phyloP scores from a whole-genome alignment of 371 early-diverging fungal genomes.

The Mucor piriformis region DNA sequence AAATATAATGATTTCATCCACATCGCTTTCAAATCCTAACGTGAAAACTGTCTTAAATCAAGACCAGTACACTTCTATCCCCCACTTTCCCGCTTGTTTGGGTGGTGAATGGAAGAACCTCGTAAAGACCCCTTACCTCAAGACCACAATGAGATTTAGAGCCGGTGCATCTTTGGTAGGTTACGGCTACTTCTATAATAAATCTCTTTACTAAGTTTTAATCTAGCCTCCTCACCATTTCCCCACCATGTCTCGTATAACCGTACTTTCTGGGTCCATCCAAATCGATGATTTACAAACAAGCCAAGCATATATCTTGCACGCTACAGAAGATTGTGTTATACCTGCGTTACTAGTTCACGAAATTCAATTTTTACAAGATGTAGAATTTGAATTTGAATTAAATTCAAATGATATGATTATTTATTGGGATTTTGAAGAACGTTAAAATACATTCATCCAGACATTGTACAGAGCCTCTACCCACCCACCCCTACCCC shows the following conservation, averaged over 20 bases:
- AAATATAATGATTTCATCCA: constrained; percentile 19
- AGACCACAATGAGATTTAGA: constrained; percentile 35
- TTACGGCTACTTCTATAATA: not conserved
- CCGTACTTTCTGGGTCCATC: constrained; percentile 31
- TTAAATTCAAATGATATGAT: constrained; percentile 31
- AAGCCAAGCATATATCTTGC: constrained; percentile 30
- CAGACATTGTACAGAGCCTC: not conserved
- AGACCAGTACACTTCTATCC: constrained; percentile 30
- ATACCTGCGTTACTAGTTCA: constrained; percentile 37
- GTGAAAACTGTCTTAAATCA: not conserved
- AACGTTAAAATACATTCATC: constrained; percentile 21
- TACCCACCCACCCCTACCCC: too few relatives aligned
- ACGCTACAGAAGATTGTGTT: constrained; percentile 23
- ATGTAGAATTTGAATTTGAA: constrained; percentile 35
- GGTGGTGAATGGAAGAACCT: constrained; percentile 37
- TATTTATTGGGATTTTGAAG: constrained; percentile 43
- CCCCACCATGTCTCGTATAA: constrained; percentile 27
- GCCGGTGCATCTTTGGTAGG: constrained; percentile 30
- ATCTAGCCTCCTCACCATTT: constrained; percentile 39
- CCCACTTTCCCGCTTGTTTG: constrained; percentile 37
- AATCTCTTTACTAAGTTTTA: not conserved
- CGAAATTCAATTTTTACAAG: constrained; percentile 34
- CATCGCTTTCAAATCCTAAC: constrained; percentile 9
- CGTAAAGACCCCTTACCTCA: constrained; percentile 28
- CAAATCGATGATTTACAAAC: constrained; percentile 31